Base-by-base conservation (phyloP, 345 rosid genomes). In the Citrus mangshanensis region DNA sequence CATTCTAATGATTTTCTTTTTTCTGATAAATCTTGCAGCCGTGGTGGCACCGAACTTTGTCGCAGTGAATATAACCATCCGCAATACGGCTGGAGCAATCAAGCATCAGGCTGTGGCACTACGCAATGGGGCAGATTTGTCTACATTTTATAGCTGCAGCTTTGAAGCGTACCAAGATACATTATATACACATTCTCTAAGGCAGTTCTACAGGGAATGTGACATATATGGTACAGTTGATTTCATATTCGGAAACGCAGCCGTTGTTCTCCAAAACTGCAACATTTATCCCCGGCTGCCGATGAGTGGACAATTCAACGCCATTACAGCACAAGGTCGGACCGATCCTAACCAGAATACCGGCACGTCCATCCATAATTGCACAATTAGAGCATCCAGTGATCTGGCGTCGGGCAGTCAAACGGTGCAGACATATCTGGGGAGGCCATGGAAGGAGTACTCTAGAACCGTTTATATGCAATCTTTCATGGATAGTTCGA, bases 121-220 rank as follows among this genome's bases (percentile, higher is more conserved):
- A 14, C 85, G 97, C 21, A 91, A 66, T 55, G 93, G 95, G 22
- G 94, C 93, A 0, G 98, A 95, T 84, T 73, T 93, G 10, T 95
- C 98, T 0, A 78, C 88, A 32, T 95, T 95, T 78, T 93, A 95
- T 42, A 82, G 89, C 35, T 93, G 98, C 86, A 92, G 98, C 58
- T 92, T 95, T 16, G 98, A 92, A 76, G 98, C 82, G 22, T 95
- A 91, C 74, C 99, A 93, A 82, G 99, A 95, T 81, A 92, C 99
- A 0, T 74, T 95, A 51, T 92, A 93, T 80, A 72, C 95, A 0
- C 95, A 92, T 80, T 92, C 99, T 9, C 65, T 91, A 3, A 81
- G 99, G 74, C 98, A 93, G 67, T 93, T 93, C 82, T 95, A 95
- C 28, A 84, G 98, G 10, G 97, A 91, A 67, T 95, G 99, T 25